Conservation (phyloP, 768 basidiomycete species). For the Mycena olivaceomarginata region DNA sequence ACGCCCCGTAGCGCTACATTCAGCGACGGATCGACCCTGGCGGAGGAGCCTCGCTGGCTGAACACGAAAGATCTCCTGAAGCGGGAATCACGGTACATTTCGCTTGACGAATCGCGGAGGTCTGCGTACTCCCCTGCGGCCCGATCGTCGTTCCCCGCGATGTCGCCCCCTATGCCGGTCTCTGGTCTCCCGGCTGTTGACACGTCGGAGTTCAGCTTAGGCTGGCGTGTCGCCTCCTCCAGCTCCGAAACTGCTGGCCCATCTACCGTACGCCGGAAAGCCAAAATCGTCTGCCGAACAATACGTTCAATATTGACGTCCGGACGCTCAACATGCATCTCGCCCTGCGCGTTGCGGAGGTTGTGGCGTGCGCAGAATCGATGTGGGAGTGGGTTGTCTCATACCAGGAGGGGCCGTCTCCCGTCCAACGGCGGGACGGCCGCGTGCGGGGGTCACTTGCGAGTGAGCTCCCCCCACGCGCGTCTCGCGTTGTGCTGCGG, state of each 20-base stretch:
- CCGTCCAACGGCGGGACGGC: conserved; percentile 35
- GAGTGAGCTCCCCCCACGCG: conserved; percentile 36
- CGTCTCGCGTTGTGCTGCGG: conserved; percentile 36
- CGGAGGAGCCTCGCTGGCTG: conserved; percentile 57
- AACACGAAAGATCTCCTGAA: conserved; percentile 59
- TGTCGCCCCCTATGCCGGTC: conserved; percentile 21
- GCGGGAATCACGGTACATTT: conserved; percentile 66
- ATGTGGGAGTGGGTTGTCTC: conserved; percentile 88
- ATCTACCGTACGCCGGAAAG: background rate
- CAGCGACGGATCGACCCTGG: conserved; percentile 38
- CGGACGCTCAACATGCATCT: conserved; percentile 79
- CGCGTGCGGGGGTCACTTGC: conserved; percentile 50
- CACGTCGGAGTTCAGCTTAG: no score
- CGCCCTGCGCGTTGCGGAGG: conserved; percentile 74
- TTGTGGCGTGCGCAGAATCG: conserved; percentile 82
- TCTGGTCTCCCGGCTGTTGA: no score
- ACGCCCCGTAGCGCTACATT: conserved; percentile 44
- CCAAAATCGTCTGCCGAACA: conserved; percentile 69
- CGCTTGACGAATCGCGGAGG: conserved; percentile 65
- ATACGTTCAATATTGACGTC: conserved; percentile 72
- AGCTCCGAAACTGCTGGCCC: background rate
- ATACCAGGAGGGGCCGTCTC: conserved; percentile 63
- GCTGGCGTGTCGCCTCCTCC: background rate
- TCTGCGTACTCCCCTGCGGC: conserved; percentile 65
- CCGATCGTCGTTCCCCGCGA: conserved; percentile 53